Base-by-base conservation (phyloP, 371 early-diverging fungal species). In the Mortierella sp. region DNA sequence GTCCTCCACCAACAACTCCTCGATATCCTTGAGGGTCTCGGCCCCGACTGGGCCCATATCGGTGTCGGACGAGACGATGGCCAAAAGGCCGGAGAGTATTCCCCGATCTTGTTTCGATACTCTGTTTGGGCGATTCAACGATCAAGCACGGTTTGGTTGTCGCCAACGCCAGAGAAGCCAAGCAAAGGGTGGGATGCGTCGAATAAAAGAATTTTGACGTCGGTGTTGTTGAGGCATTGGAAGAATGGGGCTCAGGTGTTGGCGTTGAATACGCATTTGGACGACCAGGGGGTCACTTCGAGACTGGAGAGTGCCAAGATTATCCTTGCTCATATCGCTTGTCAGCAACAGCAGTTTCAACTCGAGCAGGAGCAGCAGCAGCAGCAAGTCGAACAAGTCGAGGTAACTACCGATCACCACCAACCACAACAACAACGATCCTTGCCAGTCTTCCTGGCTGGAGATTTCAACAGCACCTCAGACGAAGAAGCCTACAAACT, bases 51-150 rank as follows among this genome's bases (percentile, higher is more conserved):
- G 74, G 84, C 83, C 1, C 91, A 91, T 91, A 70, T 91, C 3
- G 92, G 92, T 44, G 88, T 76, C 3, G 92, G 92, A 24, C 84
- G 92, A 47, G 75, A 82, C 11, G 91, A 92, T 75, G 92, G 92
- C 7, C 88, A 90, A 38, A 73, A 88, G 57, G 73, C 87, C 50
- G 91, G 91, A 11, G 91, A 92, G 77, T 87, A 88, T 44, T 75
- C 75, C 19, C 75, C 75, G 0, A 75, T 75, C 31, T 34, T 75
- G 21, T 75, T 75, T 73, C 81, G 75, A 47, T 24, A 47, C 28
- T 26, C 28, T 21, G 65, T 63, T 6, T 75, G 75, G 75, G 26
- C 50, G n/a, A 63, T 75, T 31, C 63, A 63, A 31, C 21, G 11
- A 14, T 63, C 45, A 9, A 28, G 21, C 50, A 75, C 34, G 21